A percentile compares a stretch with the other conserved stretches of the same genome.
These are phyloP conservation scores for Rhytidhysteron rufulum DNA, from an alignment of 2,329 filamentous ascomycete species.

Conservation along the genomic window DNA sequence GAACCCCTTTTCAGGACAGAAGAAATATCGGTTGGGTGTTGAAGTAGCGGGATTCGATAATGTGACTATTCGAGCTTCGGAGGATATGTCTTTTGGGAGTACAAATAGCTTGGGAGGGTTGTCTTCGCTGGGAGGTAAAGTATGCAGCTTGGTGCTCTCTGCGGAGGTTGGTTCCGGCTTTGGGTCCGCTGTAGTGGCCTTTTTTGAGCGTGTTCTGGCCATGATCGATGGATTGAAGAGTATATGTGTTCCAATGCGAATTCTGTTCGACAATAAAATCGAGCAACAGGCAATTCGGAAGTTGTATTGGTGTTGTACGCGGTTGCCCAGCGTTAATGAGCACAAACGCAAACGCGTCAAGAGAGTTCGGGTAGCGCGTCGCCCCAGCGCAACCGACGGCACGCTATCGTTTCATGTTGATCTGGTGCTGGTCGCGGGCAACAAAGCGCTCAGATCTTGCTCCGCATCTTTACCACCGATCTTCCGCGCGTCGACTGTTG, in stretches of 20 bases:
- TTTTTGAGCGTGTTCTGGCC: constrained; percentile 35
- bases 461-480: background rate
- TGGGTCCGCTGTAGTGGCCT: constrained; percentile 20
- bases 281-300: background rate
- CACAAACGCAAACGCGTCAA: background rate
- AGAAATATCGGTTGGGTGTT: constrained; percentile 51
- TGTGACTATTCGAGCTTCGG: constrained; percentile 52
- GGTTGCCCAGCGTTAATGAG: background rate
- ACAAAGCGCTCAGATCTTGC: background rate
- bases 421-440: background rate
- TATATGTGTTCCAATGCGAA: background rate
- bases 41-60: constrained; percentile 53
- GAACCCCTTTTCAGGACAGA: constrained; percentile 56
- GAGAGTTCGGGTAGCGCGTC: background rate
- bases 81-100: constrained; percentile 51
- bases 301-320: background rate
- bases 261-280: background rate
- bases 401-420: background rate
- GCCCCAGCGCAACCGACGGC: too few species aligned
- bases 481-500: too few species aligned
- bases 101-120: constrained; percentile 54
- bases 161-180: constrained; percentile 6
- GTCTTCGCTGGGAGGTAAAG: constrained; percentile 32
- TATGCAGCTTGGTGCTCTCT: constrained; percentile 11
- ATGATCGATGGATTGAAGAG: constrained; percentile 13